Conservation (phyloP, 2,329 filamentous ascomycete species). For the Rhynchosporium agropyri region DNA sequence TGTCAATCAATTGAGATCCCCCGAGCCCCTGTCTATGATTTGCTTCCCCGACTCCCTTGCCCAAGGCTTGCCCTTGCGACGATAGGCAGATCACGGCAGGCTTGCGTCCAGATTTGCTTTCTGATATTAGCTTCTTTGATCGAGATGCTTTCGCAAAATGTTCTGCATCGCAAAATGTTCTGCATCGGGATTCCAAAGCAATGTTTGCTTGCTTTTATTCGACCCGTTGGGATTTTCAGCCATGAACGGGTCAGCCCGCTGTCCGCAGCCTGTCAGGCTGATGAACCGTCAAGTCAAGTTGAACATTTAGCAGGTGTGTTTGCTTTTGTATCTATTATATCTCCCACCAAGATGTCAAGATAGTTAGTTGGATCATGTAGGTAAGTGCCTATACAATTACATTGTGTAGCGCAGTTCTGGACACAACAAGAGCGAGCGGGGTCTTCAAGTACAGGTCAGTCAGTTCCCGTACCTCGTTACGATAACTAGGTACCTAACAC, state of each 20-base stretch:
- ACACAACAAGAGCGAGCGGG: neutral
- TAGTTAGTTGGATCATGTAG: neutral
- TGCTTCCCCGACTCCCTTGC: neutral
- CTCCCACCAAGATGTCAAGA: neutral
- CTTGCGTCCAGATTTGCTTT: conserved; percentile 1
- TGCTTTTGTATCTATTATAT: no score
- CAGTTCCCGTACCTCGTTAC: neutral
- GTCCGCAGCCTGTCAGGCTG: conserved; percentile 1
- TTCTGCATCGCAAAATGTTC: conserved; percentile 20
- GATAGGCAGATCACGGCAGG: conserved; percentile 1
- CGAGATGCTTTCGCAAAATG: neutral
- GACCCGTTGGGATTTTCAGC: neutral
- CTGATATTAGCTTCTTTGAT: neutral
- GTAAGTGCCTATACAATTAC: neutral
- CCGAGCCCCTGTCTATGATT: neutral
- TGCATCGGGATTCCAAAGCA: conserved; percentile 9
- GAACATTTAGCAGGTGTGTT: no score
- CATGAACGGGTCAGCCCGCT: conserved; percentile 17
- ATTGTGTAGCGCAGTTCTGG: neutral
- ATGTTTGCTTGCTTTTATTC: conserved; percentile 18
- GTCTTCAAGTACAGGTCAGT: neutral
- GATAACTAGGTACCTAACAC: neutral
- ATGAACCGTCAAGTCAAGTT: conserved; percentile 2
- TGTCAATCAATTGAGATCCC: conserved; percentile 22
- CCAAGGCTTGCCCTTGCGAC: neutral